Evolutionary conservation across 306 rosid genomes (phyloP), one percentile per base, ranked within the genome.

Genomic region (Fagus crenata): DNA sequence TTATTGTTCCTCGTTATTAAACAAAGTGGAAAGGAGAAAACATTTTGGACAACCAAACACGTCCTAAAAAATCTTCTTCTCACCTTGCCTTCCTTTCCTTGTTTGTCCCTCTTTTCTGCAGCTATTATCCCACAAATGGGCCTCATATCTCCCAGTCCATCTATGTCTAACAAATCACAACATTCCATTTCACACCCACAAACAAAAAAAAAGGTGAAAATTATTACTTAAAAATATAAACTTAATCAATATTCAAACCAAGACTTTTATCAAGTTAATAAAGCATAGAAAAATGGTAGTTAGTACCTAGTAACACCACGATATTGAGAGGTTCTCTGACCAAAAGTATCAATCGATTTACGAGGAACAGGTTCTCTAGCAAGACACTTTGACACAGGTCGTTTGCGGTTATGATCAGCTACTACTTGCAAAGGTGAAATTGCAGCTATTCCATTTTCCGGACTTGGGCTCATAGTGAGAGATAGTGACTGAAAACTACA

Each of bases 81-180:
- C 73, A 92, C 99, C 99, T 89, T 95, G 99, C 55, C 99, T 95
- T 85, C 99, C 99, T 86, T 95, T 95, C 87, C 99, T 95, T 71
- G 99, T 95, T 83, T 95, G 98, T 31, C 98, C 99, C 82, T 95
- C 99, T 81, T 95, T 92, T 84, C 99, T 92, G 85, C 97, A 95
- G 77, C 99, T 95, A 78, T 95, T 95, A 78, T 95, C 99, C 99
- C 99, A 95, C 81, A 95, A 84, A 88, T 95, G 99, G 46, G 99
- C 99, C 71, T 95, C 98, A 81, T 95, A 95, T 86, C 99, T 92
- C 78, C 99, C 99, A 7, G 99, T 95, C 99, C 99, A 95, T 79
- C 99, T 89, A 91, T 92, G 98, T 87, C 99, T 95, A 86, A 43
- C 51, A 46, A 46, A 46, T 46, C 14, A 9, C 51, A n/a, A 49